A percentile compares a stretch with the other conserved stretches of the same genome.
These are phyloP conservation scores for Tetraselmis chui DNA, from an alignment of 139 green algal species.

Conservation along the genomic window DNA sequence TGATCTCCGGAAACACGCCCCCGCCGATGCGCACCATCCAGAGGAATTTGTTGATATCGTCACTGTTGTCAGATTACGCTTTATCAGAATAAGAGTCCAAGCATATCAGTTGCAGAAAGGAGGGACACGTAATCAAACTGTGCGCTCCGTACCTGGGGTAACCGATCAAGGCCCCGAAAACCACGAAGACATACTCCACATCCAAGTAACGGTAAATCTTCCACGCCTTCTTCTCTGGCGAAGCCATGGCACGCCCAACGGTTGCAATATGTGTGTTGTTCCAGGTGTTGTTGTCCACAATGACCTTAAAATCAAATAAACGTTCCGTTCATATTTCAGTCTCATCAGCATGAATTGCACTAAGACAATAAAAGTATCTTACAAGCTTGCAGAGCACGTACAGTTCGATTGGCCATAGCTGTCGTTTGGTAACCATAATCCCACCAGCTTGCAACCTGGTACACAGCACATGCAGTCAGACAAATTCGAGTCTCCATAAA, in stretches of 20 bases:
- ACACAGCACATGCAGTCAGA: too few relatives aligned
- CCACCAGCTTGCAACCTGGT: constrained; percentile 64
- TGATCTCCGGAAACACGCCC: constrained; percentile 83
- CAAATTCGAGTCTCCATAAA: background rate
- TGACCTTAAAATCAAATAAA: too few relatives aligned
- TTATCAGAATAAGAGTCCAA: too few relatives aligned
- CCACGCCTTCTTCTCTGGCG: constrained; percentile 67
- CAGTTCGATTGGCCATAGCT: constrained; percentile 84
- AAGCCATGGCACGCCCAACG: constrained; percentile 75
- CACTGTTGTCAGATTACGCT: too few relatives aligned
- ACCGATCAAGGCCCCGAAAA: constrained; percentile 83
- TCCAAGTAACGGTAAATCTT: constrained; percentile 74
- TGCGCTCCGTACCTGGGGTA: constrained; percentile 3
- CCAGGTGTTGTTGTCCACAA: constrained; percentile 97
- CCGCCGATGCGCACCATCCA: constrained; percentile 91
- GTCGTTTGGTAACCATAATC: constrained; percentile 95
- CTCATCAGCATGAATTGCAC: too few relatives aligned
- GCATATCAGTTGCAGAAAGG: too few relatives aligned
- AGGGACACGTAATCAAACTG: too few relatives aligned
- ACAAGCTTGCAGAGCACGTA: too few relatives aligned
- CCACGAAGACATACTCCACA: constrained; percentile 92
- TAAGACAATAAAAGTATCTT: too few relatives aligned
- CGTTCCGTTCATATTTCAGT: too few relatives aligned
- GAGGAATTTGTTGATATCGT: constrained; percentile 98
- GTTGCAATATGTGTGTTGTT: constrained; percentile 95